phyloP scores from a whole-genome alignment of 2,329 filamentous ascomycete genomes.

The Seiridium cupressi region DNA sequence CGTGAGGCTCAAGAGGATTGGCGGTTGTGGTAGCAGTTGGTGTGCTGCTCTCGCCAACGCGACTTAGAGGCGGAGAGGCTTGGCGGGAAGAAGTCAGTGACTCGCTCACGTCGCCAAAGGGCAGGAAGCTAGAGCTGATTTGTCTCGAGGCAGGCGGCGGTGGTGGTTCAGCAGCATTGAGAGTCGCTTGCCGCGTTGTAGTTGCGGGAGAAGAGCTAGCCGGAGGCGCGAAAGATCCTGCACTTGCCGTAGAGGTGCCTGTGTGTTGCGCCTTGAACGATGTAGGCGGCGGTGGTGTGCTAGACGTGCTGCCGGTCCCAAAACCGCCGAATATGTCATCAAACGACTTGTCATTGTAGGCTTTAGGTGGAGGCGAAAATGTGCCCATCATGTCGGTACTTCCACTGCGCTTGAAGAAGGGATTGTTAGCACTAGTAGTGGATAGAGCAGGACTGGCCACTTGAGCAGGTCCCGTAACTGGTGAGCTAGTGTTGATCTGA shows the following conservation, averaged over 20 bases:
- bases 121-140: slow-evolving; percentile 73
- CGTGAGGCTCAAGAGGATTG: slow-evolving; percentile 35
- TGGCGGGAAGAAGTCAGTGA: slow-evolving; percentile 76
- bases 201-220: slow-evolving; percentile 58
- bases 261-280: slow-evolving; percentile 64
- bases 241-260: slow-evolving; percentile 53
- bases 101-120: slow-evolving; percentile 64
- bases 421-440: slow-evolving; percentile 78
- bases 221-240: slow-evolving; percentile 50
- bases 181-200: slow-evolving; percentile 60
- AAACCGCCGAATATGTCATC: slow-evolving; percentile 84
- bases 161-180: slow-evolving; percentile 54
- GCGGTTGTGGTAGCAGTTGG: slow-evolving; percentile 25
- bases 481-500: slow-evolving; percentile 51
- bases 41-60: slow-evolving; percentile 41
- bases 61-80: slow-evolving; percentile 70
- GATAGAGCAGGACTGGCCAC: slow-evolving; percentile 70
- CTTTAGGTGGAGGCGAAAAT: slow-evolving; percentile 43
- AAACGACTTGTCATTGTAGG: slow-evolving; percentile 66
- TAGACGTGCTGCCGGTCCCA: slow-evolving; percentile 35
- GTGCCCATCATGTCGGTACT: slow-evolving; percentile 59
- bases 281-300: slow-evolving; percentile 44
- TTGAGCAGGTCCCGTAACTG: slow-evolving; percentile 40
- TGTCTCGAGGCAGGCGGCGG: slow-evolving; percentile 73
- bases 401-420: slow-evolving; percentile 79